Base-by-base conservation (phyloP, 805 yeast species). In the Suhomyces faveliae region DNA sequence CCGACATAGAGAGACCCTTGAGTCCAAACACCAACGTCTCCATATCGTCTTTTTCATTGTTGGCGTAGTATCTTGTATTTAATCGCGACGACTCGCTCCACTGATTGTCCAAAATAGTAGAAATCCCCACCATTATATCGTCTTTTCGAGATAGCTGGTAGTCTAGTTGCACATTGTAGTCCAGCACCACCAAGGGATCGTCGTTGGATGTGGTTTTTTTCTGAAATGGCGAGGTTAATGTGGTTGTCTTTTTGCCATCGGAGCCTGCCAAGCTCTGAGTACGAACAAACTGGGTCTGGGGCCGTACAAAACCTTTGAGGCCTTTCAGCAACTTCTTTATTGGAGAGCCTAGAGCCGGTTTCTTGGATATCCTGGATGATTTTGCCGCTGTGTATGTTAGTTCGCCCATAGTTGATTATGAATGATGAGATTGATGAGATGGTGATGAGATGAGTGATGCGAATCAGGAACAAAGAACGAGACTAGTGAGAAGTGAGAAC, bases 101-200 rank as follows among this genome's bases (percentile, higher is more conserved):
- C 42, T 62, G 70, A 47, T 69, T 72, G 5, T 52, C 50, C 6
- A 70, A 30, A 5, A 71, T 63, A 2, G 66, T 60, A 21, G 65
- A 64, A 5, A 71, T 54, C 0, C 74, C 76, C 2, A 55, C 53
- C 21, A 62, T 30, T 2, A 73, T 47, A 47, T 68, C 66, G 13
- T 69, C 63, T 3, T 52, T 52, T n/a, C 48, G 50, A 6, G 66
- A 58, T 20, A 73, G 57, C 41, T 67, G 73, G 43, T 63, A 72
- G 50, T 73, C 75, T 46, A 73, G 55, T 48, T 70, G 67, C 4
- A 70, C 71, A 52, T 73, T 67, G 56, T 70, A 70, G 52, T 68
- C 71, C 24, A 50, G 50, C 1, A 67, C 61, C 5, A 47, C 52
- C 22, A 51, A 27, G 5, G 45, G 47, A 12, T 43, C 51, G 25